phyloP scores from a whole-genome alignment of 495 filamentous ascomycete genomes.

The Talaromyces wortmannii region DNA sequence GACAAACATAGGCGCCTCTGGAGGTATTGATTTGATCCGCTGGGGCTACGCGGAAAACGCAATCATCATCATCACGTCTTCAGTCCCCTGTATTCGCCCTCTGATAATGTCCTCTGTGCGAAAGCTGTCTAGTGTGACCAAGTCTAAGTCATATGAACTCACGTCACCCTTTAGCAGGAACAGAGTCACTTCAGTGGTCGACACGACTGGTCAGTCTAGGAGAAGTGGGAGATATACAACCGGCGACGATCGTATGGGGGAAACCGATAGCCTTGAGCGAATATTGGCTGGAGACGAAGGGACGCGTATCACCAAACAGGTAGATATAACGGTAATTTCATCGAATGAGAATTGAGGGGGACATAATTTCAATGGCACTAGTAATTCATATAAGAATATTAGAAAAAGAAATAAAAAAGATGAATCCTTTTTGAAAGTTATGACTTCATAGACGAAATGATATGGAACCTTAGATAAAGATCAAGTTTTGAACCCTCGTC shows the following conservation, averaged over 20 bases:
- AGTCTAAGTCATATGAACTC: conserved; percentile 25
- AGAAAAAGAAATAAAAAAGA: no score
- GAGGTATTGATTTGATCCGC: conserved; percentile 16
- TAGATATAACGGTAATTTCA: no score
- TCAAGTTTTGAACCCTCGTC: no score
- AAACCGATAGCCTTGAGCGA: conserved; percentile 22
- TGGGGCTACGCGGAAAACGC: conserved; percentile 22
- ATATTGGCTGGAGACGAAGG: conserved; percentile 10
- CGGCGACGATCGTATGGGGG: conserved; percentile 9
- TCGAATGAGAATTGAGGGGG: no score
- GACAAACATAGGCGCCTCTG: conserved; percentile 12
- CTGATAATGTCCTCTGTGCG: conserved; percentile 27
- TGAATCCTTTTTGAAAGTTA: no score
- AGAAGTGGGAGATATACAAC: conserved; percentile 11
- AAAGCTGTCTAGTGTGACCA: conserved; percentile 24
- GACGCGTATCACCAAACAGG: no score
- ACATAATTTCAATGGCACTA: no score
- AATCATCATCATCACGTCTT: conserved; percentile 25
- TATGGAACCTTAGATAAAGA: no score
- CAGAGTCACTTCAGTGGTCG: neutral
- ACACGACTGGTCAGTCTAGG: neutral
- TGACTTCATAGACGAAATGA: no score
- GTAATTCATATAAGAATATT: no score
- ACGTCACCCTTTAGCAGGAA: conserved; percentile 14
- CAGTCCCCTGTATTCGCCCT: conserved; percentile 21